These are phyloP conservation scores for Phytophthora tubulina DNA, from an alignment of 352 stramenopile genomes.

Conservation along the genomic window DNA sequence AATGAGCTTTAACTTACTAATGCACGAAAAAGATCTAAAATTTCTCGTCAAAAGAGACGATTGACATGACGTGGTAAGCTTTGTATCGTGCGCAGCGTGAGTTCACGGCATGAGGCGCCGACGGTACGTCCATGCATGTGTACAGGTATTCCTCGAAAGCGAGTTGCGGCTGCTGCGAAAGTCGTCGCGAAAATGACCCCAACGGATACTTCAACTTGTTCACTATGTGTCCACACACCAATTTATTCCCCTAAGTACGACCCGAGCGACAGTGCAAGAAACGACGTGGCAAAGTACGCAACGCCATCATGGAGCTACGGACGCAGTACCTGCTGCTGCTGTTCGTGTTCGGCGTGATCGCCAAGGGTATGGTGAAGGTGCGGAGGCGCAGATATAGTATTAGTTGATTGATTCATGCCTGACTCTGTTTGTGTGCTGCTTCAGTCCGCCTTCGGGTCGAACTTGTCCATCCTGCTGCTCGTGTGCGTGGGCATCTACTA, in stretches of 20 bases:
- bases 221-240: not conserved
- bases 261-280: conserved; percentile 22
- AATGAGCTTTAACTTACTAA: conserved; percentile 42
- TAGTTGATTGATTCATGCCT: not conserved
- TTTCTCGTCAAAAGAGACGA: not conserved
- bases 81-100: no score
- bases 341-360: conserved; percentile 71
- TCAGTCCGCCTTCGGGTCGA: conserved; percentile 69
- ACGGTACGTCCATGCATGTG: not conserved
- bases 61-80: no score
- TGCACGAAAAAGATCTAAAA: conserved; percentile 17
- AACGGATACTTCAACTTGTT: conserved; percentile 5
- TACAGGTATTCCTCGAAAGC: not conserved
- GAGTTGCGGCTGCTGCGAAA: conserved; percentile 3
- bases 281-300: conserved; percentile 31
- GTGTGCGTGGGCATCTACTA: conserved; percentile 74
- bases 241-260: conserved; percentile 14
- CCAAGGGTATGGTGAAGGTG: conserved; percentile 76
- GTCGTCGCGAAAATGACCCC: no score
- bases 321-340: conserved; percentile 79
- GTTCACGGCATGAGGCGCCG: not conserved
- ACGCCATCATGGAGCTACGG: conserved; percentile 45
- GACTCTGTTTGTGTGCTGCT: not conserved
- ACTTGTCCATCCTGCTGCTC: conserved; percentile 72
- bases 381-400: not conserved